These are phyloP conservation scores for Hirsutella rhossiliensis DNA, from an alignment of 2,329 filamentous ascomycete species.

Conservation along the genomic window DNA sequence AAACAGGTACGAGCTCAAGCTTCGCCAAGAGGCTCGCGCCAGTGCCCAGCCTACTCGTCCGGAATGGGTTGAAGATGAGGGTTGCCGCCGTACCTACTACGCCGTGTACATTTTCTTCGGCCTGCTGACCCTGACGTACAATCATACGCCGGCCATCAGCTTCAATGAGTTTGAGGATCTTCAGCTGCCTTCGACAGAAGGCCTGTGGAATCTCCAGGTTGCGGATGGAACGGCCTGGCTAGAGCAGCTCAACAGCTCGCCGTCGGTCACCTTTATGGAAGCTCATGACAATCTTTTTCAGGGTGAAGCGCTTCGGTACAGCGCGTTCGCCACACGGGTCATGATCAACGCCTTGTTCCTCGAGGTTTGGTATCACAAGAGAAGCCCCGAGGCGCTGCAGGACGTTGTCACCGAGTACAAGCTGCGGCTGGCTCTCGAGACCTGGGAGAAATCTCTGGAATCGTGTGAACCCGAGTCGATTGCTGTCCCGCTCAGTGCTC, in stretches of 20 bases:
- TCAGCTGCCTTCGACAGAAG: conserved; percentile 85
- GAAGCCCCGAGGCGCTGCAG: conserved; percentile 91
- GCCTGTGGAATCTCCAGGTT: conserved; percentile 79
- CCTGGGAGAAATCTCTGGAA: conserved; percentile 96
- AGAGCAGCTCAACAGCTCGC: conserved; percentile 59
- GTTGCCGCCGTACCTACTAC: conserved; percentile 92
- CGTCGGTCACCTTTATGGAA: conserved; percentile 77
- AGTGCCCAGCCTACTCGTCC: conserved; percentile 62
- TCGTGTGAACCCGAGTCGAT: conserved; percentile 86
- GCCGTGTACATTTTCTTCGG: conserved; percentile 99
- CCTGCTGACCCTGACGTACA: conserved; percentile 87
- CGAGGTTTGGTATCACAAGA: conserved; percentile 98
- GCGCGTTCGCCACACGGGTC: conserved; percentile 89
- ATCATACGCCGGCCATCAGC: conserved; percentile 93
- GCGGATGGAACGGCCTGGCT: conserved; percentile 74
- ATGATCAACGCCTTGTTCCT: conserved; percentile 99
- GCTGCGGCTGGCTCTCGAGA: conserved; percentile 85
- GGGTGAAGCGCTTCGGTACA: conserved; percentile 81
- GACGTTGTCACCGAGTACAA: conserved; percentile 98
- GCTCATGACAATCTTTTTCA: conserved; percentile 94
- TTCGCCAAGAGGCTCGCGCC: conserved; percentile 79
- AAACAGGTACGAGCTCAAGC: conserved; percentile 90
- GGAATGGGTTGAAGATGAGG: conserved; percentile 96
- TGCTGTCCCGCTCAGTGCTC: conserved; percentile 79
- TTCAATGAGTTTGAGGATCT: conserved; percentile 97